Percentiles rank a stretch among this genome's conserved stretches.
Conservation (phyloP, 2,329 filamentous ascomycete species). For the Nothophaeocryptopus gaeumannii region DNA sequence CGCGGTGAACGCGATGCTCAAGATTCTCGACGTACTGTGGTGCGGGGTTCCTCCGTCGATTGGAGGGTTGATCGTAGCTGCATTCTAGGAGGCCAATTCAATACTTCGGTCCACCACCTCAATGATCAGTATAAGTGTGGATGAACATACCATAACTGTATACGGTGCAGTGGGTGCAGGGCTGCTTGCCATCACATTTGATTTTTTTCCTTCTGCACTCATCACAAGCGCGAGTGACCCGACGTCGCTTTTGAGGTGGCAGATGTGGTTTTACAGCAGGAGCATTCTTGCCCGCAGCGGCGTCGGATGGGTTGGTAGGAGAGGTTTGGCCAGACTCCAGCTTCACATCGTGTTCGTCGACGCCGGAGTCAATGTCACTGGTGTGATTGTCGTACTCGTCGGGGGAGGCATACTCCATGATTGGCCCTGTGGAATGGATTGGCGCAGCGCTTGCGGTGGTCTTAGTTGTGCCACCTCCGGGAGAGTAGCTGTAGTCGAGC, state of each 20-base stretch:
- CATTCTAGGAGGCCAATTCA: conserved; percentile 61
- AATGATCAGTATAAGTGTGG: neutral
- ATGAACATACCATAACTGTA: conserved; percentile 84
- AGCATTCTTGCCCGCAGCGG: conserved; percentile 18
- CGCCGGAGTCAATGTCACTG: conserved; percentile 32
- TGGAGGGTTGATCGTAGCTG: conserved; percentile 93
- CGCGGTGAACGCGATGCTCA: conserved; percentile 77
- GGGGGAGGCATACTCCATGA: conserved; percentile 33
- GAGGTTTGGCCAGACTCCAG: conserved; percentile 28
- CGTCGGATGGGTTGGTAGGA: conserved; percentile 23
- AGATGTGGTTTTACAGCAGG: conserved; percentile 23
- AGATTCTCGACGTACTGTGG: conserved; percentile 91
- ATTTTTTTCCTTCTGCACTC: conserved; percentile 72
- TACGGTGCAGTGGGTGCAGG: conserved; percentile 85
- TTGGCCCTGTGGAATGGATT: too few relatives aligned
- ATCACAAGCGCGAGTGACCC: conserved; percentile 85
- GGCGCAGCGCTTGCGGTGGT: too few relatives aligned
- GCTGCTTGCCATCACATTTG: conserved; percentile 55
- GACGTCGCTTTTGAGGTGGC: conserved; percentile 63
- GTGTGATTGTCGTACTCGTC: conserved; percentile 33
- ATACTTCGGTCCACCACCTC: conserved; percentile 1
- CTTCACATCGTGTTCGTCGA: conserved; percentile 32
- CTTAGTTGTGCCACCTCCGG: too few relatives aligned
- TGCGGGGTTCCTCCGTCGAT: conserved; percentile 82
- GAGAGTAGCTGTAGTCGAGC: too few relatives aligned